phyloP scores from a whole-genome alignment of 768 basidiomycete genomes.

The Leccinum rimulosum region DNA sequence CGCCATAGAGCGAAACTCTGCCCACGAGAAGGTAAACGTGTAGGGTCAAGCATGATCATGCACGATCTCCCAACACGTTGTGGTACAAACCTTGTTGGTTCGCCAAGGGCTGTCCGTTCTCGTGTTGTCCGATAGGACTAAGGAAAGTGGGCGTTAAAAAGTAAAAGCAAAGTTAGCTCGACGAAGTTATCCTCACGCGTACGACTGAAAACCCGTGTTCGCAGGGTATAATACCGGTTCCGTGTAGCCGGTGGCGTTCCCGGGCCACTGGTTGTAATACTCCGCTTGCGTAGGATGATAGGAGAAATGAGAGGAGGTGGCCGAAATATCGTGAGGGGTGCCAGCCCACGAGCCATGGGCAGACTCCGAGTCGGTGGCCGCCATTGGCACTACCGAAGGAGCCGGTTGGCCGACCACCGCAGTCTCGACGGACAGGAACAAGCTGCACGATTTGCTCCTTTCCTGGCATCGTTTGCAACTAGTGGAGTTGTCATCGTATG shows the following conservation, averaged over 20 bases:
- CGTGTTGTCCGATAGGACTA: constrained; percentile 8
- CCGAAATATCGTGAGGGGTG: constrained; percentile 3
- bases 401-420: constrained; percentile 5
- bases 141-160: constrained; percentile 3
- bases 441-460: constrained; percentile 12
- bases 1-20: not conserved
- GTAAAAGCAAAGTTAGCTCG: not conserved
- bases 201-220: constrained; percentile 8
- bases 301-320: not conserved
- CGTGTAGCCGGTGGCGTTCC: not conserved
- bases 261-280: not conserved
- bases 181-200: constrained; percentile 11
- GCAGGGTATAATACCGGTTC: constrained; percentile 5
- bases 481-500: constrained; percentile 12
- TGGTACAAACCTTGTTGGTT: constrained; percentile 3
- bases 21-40: not conserved
- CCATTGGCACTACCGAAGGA: not conserved
- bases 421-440: constrained; percentile 11
- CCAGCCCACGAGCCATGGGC: constrained; percentile 6
- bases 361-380: not conserved
- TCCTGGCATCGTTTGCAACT: constrained; percentile 19
- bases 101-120: constrained; percentile 12
- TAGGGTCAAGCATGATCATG: constrained; percentile 8
- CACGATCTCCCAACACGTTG: constrained; percentile 11
- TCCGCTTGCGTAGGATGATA: constrained; percentile 1